Conservation (phyloP, 805 yeast genomes). For the Hanseniaspora valbyensis region DNA sequence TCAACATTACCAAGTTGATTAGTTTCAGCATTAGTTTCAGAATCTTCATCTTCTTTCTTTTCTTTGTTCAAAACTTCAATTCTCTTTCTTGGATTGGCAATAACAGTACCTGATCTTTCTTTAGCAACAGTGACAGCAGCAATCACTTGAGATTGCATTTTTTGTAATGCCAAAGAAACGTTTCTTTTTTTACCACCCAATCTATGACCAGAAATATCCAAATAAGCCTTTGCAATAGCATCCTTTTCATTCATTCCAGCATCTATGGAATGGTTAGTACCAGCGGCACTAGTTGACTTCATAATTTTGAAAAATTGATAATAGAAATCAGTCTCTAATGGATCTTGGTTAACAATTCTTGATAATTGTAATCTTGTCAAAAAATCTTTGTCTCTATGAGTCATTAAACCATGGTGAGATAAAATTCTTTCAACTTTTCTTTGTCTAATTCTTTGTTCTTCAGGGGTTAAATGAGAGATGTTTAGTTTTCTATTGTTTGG, state of each 20-base stretch:
- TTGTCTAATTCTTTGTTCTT: conserved; percentile 63
- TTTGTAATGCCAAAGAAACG: conserved; percentile 82
- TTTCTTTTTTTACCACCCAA: conserved; percentile 74
- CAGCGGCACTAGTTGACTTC: conserved; percentile 27
- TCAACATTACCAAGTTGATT: too few species aligned
- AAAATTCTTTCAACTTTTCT: conserved; percentile 65
- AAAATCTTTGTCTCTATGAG: conserved; percentile 91
- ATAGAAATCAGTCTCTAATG: conserved; percentile 92
- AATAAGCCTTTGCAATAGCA: conserved; percentile 82
- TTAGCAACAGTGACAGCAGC: conserved; percentile 92
- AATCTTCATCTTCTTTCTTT: conserved; percentile 23
- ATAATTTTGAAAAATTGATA: conserved; percentile 80
- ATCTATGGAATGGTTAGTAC: conserved; percentile 15
- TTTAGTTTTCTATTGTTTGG: conserved; percentile 21
- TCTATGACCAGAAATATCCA: conserved; percentile 84
- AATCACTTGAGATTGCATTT: conserved; percentile 97
- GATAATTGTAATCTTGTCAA: conserved; percentile 89
- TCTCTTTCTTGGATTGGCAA: conserved; percentile 77
- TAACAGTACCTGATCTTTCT: conserved; percentile 80
- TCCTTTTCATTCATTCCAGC: conserved; percentile 43
- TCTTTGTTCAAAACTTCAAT: conserved; percentile 42
- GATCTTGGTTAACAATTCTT: conserved; percentile 93
- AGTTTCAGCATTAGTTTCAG: conserved; percentile 21
- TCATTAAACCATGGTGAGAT: conserved; percentile 86
- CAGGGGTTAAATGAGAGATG: conserved; percentile 44